phyloP scores from a whole-genome alignment of 2,329 filamentous ascomycete species.

The Dactylellina haptotyla region DNA sequence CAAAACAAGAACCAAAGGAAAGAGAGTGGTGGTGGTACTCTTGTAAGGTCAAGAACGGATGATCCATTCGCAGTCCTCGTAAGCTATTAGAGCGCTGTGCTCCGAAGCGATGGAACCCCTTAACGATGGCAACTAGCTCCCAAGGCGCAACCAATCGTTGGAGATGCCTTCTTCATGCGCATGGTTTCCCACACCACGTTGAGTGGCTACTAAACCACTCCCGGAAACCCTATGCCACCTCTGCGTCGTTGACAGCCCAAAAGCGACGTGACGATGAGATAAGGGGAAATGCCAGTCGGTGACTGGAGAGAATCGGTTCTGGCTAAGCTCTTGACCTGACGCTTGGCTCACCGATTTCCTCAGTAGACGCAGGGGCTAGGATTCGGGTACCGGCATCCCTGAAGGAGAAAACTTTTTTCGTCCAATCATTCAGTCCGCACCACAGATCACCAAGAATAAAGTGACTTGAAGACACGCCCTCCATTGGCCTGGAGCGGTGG shows the following conservation, averaged over 20 bases:
- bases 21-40: slow-evolving; percentile 45
- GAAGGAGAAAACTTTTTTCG: slow-evolving; percentile 21
- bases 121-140: slow-evolving; percentile 33
- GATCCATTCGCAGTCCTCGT: slow-evolving; percentile 41
- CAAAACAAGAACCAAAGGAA: slow-evolving; percentile 47
- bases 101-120: slow-evolving; percentile 50
- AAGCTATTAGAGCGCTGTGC: slow-evolving; percentile 40
- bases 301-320: slow-evolving; percentile 26
- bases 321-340: slow-evolving; percentile 29
- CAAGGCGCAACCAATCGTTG: slow-evolving; percentile 43
- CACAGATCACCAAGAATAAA: slow-evolving; percentile 10
- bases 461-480: slow-evolving; percentile 41
- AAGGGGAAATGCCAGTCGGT: slow-evolving; percentile 23
- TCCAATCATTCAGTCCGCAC: slow-evolving; percentile 33
- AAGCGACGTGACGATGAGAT: slow-evolving; percentile 48
- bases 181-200: slow-evolving; percentile 35
- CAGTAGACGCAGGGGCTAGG: slow-evolving; percentile 32
- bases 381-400: slow-evolving; percentile 30
- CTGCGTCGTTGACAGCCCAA: slow-evolving; percentile 34
- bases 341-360: slow-evolving; percentile 13
- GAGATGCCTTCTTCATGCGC: slow-evolving; percentile 44
- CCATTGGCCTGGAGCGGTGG: slow-evolving; percentile 45
- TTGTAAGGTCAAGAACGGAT: slow-evolving; percentile 45
- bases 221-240: slow-evolving; percentile 24
- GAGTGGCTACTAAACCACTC: slow-evolving; percentile 52